Percentiles rank a stretch among this genome's conserved stretches.
Evolutionary conservation across 2,329 filamentous ascomycete species (phyloP).

Genomic region (Sporothrix luriei): DNA sequence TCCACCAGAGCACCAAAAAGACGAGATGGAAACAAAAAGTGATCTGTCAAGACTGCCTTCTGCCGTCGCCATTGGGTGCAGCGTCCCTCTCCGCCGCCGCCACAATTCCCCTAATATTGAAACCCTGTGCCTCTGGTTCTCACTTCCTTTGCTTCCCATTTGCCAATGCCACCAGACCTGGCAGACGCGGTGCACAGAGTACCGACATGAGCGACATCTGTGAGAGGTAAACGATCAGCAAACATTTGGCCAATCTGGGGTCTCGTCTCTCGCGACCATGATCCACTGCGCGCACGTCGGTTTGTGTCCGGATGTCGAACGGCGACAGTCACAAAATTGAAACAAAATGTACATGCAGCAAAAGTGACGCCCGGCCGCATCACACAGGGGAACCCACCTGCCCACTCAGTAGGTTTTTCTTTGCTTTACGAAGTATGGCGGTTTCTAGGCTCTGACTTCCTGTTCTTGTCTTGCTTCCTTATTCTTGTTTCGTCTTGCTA

Average conservation of each 20-base stretch:
- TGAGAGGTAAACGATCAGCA: constrained; percentile 19
- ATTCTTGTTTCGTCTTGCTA: constrained; percentile 19
- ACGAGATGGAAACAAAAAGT: constrained; percentile 9
- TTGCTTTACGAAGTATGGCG: constrained; percentile 9
- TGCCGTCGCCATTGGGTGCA: constrained; percentile 9
- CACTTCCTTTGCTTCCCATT: constrained; percentile 24
- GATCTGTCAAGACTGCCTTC: constrained; percentile 22
- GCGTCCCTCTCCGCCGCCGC: background rate
- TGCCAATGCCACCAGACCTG: constrained; percentile 20
- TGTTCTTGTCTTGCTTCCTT: constrained; percentile 21
- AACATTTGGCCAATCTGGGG: constrained; percentile 1
- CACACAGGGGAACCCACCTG: background rate
- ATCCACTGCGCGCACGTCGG: background rate
- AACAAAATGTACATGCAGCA: background rate
- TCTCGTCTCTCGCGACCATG: constrained; percentile 6
- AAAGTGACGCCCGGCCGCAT: background rate
- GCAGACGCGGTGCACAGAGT: background rate
- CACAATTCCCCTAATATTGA: constrained; percentile 2
- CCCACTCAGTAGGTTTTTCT: constrained; percentile 11
- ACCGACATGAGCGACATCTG: background rate
- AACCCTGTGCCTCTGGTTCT: background rate
- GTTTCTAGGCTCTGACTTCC: background rate
- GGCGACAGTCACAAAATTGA: background rate
- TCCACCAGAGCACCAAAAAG: background rate
- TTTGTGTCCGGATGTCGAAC: background rate